These are phyloP conservation scores for Knoxdaviesia proteae DNA, from an alignment of 2,329 filamentous ascomycete species.

Conservation along the genomic window DNA sequence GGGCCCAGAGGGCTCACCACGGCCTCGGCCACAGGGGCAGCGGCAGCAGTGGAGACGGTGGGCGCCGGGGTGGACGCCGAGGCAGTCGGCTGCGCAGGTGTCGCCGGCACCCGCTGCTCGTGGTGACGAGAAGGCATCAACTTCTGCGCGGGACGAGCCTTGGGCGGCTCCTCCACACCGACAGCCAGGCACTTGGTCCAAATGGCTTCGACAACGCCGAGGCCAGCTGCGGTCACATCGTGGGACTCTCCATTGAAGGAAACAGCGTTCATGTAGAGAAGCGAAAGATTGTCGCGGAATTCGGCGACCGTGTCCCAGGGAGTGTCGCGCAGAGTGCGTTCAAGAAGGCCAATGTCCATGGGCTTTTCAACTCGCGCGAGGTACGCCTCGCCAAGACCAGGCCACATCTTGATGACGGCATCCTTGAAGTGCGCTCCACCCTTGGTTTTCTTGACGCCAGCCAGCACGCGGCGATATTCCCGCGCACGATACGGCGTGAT, in stretches of 20 bases:
- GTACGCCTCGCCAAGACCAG: conserved; percentile 57
- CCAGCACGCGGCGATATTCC: conserved; percentile 44
- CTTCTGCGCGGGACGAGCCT: conserved; percentile 30
- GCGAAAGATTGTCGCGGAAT: conserved; percentile 52
- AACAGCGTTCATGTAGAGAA: conserved; percentile 61
- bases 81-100: conserved; percentile 6
- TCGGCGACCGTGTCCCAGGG: conserved; percentile 48
- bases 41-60: conserved; percentile 4
- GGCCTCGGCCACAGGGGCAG: conserved; percentile 12
- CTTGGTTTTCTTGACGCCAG: conserved; percentile 70
- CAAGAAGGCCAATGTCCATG: conserved; percentile 70
- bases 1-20: conserved; percentile 6
- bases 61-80: conserved; percentile 10
- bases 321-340: conserved; percentile 53
- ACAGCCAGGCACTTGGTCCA: conserved; percentile 23
- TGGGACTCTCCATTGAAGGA: conserved; percentile 70
- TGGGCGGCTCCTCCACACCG: conserved; percentile 31
- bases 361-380: conserved; percentile 49
- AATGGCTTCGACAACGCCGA: conserved; percentile 33
- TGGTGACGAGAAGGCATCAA: conserved; percentile 22
- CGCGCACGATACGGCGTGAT: conserved; percentile 40
- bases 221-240: conserved; percentile 39
- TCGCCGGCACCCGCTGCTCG: conserved; percentile 19
- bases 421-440: conserved; percentile 54
- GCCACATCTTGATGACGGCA: conserved; percentile 57